phyloP scores from a whole-genome alignment of 805 yeast genomes.

The Yamadazyma phyllophila region DNA sequence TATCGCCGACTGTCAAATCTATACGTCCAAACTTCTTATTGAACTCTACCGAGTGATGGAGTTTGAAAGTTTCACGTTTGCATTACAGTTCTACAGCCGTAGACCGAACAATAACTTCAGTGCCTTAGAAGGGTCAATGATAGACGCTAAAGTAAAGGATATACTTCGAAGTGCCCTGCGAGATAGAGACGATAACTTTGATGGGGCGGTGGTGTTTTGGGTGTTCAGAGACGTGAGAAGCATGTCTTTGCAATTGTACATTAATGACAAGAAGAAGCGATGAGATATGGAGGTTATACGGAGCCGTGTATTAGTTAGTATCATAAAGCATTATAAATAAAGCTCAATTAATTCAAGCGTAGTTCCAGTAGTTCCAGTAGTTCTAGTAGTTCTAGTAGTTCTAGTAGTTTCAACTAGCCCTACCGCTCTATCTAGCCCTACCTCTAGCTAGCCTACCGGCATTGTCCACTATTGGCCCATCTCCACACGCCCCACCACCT shows the following conservation, averaged over 20 bases:
- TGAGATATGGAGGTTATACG: too few relatives aligned
- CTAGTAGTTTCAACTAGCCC: too few relatives aligned
- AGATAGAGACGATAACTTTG: slow-evolving; percentile 17
- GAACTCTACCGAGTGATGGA: slow-evolving; percentile 20
- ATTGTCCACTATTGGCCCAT: too few relatives aligned
- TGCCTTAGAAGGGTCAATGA: background rate
- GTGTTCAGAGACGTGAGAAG: slow-evolving; percentile 23
- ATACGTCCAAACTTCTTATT: slow-evolving; percentile 16
- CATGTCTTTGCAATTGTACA: slow-evolving; percentile 19
- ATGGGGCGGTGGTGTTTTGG: slow-evolving; percentile 24
- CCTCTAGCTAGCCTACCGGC: too few relatives aligned
- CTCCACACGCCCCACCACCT: background rate
- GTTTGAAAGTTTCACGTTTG: slow-evolving; percentile 18
- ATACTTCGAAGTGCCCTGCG: slow-evolving; percentile 5
- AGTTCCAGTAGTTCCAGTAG: too few relatives aligned
- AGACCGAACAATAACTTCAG: slow-evolving; percentile 11
- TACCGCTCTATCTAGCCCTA: too few relatives aligned
- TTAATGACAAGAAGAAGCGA: slow-evolving; percentile 10
- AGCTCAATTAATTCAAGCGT: too few relatives aligned
- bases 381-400: too few relatives aligned
- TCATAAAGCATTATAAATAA: too few relatives aligned
- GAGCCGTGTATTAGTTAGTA: too few relatives aligned
- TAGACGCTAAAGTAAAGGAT: slow-evolving; percentile 13
- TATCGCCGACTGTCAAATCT: slow-evolving; percentile 17
- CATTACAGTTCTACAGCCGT: slow-evolving; percentile 15